Percentiles rank a stretch among this genome's conserved stretches.
Conservation (phyloP, 805 yeast genomes). For the Pichia exigua region DNA sequence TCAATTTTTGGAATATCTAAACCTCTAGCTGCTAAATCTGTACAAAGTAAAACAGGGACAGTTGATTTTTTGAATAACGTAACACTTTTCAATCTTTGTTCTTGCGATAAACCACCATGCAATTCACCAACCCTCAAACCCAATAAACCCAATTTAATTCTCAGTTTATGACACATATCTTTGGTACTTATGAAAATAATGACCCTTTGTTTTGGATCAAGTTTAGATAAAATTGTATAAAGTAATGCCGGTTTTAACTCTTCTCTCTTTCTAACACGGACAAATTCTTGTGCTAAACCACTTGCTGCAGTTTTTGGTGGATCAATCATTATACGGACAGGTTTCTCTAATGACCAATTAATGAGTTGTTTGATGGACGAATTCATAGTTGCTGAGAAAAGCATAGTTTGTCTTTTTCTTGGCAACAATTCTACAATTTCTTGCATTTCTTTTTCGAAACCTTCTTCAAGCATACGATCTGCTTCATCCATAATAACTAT, state of each 20-base stretch:
- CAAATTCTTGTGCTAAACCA: slow-evolving; percentile 89
- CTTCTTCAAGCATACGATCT: slow-evolving; percentile 98
- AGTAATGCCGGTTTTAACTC: slow-evolving; percentile 75
- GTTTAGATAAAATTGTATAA: slow-evolving; percentile 57
- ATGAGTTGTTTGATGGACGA: slow-evolving; percentile 82
- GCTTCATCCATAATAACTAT: slow-evolving; percentile 95
- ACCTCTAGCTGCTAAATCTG: slow-evolving; percentile 99
- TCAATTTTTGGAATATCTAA: slow-evolving; percentile 97
- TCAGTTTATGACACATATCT: slow-evolving; percentile 79
- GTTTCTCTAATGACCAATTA: slow-evolving; percentile 79
- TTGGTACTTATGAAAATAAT: slow-evolving; percentile 91
- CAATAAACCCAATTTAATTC: slow-evolving; percentile 65
- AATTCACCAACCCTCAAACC: slow-evolving; percentile 75
- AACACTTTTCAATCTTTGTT: slow-evolving; percentile 83
- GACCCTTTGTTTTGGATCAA: slow-evolving; percentile 60
- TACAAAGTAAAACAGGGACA: slow-evolving; percentile 87
- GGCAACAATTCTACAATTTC: slow-evolving; percentile 87
- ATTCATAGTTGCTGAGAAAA: slow-evolving; percentile 98
- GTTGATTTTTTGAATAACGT: slow-evolving; percentile 72
- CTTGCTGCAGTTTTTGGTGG: slow-evolving; percentile 93
- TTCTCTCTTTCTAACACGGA: slow-evolving; percentile 88
- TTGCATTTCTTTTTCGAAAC: slow-evolving; percentile 90
- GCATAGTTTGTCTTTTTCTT: slow-evolving; percentile 81
- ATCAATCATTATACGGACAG: slow-evolving; percentile 91
- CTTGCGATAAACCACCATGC: slow-evolving; percentile 82